Base-by-base conservation (phyloP, 2,329 filamentous ascomycete species). In the Rugonectria rugulosa region DNA sequence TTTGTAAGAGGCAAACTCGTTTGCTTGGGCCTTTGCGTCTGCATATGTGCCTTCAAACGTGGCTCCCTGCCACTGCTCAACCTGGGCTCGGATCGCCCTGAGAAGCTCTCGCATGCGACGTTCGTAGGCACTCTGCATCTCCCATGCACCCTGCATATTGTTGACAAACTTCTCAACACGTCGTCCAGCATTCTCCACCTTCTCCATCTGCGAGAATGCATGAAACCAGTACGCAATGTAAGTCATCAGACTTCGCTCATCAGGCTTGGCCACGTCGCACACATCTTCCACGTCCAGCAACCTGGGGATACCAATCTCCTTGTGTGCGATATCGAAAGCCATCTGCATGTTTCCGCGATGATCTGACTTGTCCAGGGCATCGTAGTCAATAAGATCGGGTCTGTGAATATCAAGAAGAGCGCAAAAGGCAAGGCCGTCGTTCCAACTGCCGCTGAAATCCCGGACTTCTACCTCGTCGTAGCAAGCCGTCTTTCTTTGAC, bases 171-270 rank as follows among this genome's bases (percentile, higher is more conserved):
- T 99, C 78, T 99, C 95, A 5, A 99, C 95, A 64, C 95, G 86
- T 58, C 95, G 86, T 5, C 95, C 95, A 4, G 95, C 95, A 72
- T 99, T 99, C 75, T 99, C 95, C 8, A 99, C 95, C 72, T 94
- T 90, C 77, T 99, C 95, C 88, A 99, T 96, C 70, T 98, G 94
- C 24, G 94, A 98, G 73, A 99, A 99, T 66, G 95, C 95, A 72
- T 99, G 95, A 83, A 99, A 99, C 95, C 95, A 99, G 80, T 99
- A 99, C 62, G 95, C 95, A 68, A 99, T 99, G 75, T 99, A 99
- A 1, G 95, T 99, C 95, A 99, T 99, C 72, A 99, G 82, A 73
- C 91, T 96, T 67, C 92, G 88, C 76, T 99, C 95, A 72, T 99
- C 95, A 20, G 95, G 95, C 77, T 95, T 96, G 20, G 92, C 85